Evolutionary conservation across 1,284 basidiomycete genomes (phyloP).

Genomic region (Phylloporus gajari): DNA sequence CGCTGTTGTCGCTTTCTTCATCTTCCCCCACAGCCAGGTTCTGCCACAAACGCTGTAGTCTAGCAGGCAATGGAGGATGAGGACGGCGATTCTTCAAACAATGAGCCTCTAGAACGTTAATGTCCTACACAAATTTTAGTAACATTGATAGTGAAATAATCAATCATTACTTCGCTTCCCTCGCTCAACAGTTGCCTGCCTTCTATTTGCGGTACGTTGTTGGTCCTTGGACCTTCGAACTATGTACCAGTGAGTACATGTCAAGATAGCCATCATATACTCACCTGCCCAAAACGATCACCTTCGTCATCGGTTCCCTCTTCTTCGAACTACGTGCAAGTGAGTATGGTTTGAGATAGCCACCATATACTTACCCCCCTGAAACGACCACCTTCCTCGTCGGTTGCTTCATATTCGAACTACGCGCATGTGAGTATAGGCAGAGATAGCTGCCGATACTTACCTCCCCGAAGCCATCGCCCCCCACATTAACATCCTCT

Average conservation of each 20-base stretch:
- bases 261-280: neutral
- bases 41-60: neutral
- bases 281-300: neutral
- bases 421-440: too few relatives aligned
- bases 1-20: neutral
- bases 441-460: too few relatives aligned
- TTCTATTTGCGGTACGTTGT: too few relatives aligned
- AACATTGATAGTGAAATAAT: neutral
- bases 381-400: neutral
- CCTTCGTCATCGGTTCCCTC: neutral
- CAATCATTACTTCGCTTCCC: neutral
- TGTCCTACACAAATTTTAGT: slow-evolving; percentile 2
- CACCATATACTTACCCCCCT: neutral
- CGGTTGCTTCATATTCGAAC: too few relatives aligned
- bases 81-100: neutral
- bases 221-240: too few relatives aligned
- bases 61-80: neutral
- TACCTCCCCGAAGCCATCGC: too few relatives aligned
- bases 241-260: neutral
- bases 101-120: neutral
- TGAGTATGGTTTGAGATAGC: neutral
- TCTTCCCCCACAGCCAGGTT: neutral
- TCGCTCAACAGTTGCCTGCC: too few relatives aligned
- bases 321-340: neutral
- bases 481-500: neutral